Percentiles rank a stretch among this genome's conserved stretches.
phyloP scores from a whole-genome alignment of 805 yeast species.

The Lachancea sp. region DNA sequence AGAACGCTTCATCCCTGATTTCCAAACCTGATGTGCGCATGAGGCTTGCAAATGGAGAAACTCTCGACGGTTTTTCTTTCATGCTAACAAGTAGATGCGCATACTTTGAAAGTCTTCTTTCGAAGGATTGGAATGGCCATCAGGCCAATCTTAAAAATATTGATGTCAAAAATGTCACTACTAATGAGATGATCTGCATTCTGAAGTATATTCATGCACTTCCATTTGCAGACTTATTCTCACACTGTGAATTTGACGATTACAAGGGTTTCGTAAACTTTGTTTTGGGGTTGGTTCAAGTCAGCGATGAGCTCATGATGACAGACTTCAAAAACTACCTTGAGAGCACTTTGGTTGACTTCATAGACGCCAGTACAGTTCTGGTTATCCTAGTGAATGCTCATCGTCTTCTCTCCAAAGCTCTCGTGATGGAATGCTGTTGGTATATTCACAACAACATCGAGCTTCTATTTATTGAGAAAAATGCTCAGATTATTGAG shows the following conservation, averaged over 20 bases:
- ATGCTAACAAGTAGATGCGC: constrained; percentile 53
- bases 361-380: constrained; percentile 55
- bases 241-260: constrained; percentile 16
- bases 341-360: constrained; percentile 53
- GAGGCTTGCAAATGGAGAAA: constrained; percentile 41
- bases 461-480: constrained; percentile 52
- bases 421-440: constrained; percentile 53
- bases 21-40: constrained; percentile 39
- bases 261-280: constrained; percentile 15
- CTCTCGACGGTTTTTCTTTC: constrained; percentile 40
- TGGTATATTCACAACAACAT: constrained; percentile 65
- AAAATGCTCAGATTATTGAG: constrained; percentile 32
- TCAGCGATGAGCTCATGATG: constrained; percentile 58
- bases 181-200: constrained; percentile 41
- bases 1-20: neutral
- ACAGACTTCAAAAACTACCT: constrained; percentile 53
- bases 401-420: constrained; percentile 42
- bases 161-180: constrained; percentile 37
- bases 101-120: constrained; percentile 55
- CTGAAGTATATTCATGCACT: constrained; percentile 53
- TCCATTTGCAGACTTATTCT: constrained; percentile 15
- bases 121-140: constrained; percentile 45
- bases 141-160: constrained; percentile 21
- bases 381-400: constrained; percentile 50
- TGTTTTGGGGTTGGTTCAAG: constrained; percentile 51